Evolutionary conservation across 1,284 basidiomycete species (phyloP), one percentile per base, ranked within the genome.

Genomic region (Sporisorium exsertum): DNA sequence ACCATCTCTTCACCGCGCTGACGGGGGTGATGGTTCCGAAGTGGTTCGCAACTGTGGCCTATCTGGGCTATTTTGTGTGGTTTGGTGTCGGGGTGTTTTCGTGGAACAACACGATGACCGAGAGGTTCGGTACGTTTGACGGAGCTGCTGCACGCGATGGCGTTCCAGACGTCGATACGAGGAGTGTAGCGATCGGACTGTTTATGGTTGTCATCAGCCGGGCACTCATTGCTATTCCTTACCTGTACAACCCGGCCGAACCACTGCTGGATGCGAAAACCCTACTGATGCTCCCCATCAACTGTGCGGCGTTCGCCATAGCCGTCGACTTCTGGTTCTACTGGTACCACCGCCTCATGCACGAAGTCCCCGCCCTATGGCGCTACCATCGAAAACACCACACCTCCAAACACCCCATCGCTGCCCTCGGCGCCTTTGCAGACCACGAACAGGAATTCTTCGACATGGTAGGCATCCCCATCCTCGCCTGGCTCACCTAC

Each of bases 251-350:
- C 3, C 70, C 66, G 0, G 12, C 37, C 1, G 51, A 62, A 13
- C 54, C 60, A 0, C 40, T 72, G 2, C 54, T 80, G 43, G 64
- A 66, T 12, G 12, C 22, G 2, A 47, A 46, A 5, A 67, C 74
- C 2, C 20, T 69, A 0, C 18, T 67, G 0, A 77, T 72, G 76
- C 20, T 77, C 1, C 77, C 73, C 3, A 2, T 81, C 15, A 75
- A 78, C 50, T 54, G 66, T n/a, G 72, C 53, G 9, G 47, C 74
- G 37, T 78, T 70, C 26, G 67, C 68, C 5, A 37, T 73, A 5
- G 58, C 69, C 20, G 64, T 76, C 12, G 78, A 81, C 67, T 81
- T 81, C 40, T 83, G 66, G 61, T 84, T 81, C 70, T 84, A 81
- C 77, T 74, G 72, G 70, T 79, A 79, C 47, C 83, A 83, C 50